phyloP scores from a whole-genome alignment of 23 red algal species.

The Chondrus crispus region DNA sequence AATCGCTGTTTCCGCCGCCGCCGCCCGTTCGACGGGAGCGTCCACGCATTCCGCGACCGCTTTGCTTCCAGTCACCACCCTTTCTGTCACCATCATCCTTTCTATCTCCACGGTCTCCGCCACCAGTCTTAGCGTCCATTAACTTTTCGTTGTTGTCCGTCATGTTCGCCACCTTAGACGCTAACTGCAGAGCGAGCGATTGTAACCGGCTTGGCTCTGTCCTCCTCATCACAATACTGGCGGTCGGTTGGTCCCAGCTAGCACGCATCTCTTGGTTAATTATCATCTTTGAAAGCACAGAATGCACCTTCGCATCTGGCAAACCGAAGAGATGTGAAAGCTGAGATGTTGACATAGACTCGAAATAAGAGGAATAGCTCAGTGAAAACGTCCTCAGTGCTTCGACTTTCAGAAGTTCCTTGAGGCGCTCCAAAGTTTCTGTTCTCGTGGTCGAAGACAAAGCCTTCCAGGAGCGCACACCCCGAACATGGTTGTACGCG shows the following conservation, averaged over 20 bases:
- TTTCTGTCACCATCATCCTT: constrained; percentile 55
- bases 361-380: constrained; percentile 86
- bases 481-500: constrained; percentile 61
- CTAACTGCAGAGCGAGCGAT: constrained; percentile 75
- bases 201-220: constrained; percentile 90
- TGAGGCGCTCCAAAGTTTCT: constrained; percentile 47
- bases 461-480: constrained; percentile 75
- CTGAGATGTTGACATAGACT: constrained; percentile 63
- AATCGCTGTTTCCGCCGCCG: not conserved
- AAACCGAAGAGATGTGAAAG: constrained; percentile 83
- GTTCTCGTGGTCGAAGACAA: constrained; percentile 38
- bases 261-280: constrained; percentile 86
- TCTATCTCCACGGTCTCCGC: constrained; percentile 47
- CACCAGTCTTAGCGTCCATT: constrained; percentile 78
- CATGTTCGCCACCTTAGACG: constrained; percentile 68
- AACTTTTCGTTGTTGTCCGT: constrained; percentile 89
- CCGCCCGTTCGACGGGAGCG: no score
- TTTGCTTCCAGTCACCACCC: constrained; percentile 56
- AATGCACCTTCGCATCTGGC: constrained; percentile 74
- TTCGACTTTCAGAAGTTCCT: constrained; percentile 80
- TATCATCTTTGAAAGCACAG: constrained; percentile 92
- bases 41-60: constrained; percentile 31
- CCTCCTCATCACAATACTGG: constrained; percentile 70
- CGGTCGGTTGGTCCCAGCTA: constrained; percentile 94
- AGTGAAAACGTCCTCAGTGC: constrained; percentile 85